phyloP scores from a whole-genome alignment of 179 eudicot species.

The Patellifolia procumbens region DNA sequence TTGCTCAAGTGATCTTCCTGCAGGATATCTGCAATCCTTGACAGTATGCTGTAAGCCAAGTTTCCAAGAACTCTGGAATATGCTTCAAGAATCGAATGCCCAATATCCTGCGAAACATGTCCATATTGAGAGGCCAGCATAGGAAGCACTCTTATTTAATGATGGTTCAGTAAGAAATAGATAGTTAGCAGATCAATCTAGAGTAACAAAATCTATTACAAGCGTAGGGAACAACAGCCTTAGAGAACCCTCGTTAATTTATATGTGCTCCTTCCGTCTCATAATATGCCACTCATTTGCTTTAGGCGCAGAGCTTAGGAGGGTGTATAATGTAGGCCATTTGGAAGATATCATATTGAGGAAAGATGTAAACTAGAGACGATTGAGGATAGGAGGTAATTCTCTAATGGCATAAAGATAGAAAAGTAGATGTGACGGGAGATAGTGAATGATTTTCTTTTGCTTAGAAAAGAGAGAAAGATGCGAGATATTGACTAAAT shows the following conservation, averaged over 20 bases:
- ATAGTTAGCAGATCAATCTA: background rate
- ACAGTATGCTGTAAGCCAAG: slow-evolving; percentile 70
- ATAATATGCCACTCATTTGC: too few species aligned
- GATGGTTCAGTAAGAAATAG: background rate
- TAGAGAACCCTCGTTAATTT: background rate
- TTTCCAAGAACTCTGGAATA: slow-evolving; percentile 85
- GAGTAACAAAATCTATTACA: background rate
- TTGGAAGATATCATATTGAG: too few species aligned
- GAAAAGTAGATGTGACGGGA: too few species aligned
- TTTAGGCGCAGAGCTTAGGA: too few species aligned
- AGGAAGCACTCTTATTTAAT: background rate
- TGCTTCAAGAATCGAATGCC: slow-evolving; percentile 82
- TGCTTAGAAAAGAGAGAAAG: too few species aligned
- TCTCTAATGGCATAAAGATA: too few species aligned
- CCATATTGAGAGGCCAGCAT: background rate
- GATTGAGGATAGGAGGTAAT: too few species aligned
- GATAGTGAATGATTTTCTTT: too few species aligned
- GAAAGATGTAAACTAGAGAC: too few species aligned
- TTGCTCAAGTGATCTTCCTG: slow-evolving; percentile 79
- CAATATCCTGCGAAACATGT: slow-evolving; percentile 59
- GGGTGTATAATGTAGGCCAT: too few species aligned
- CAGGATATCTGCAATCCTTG: slow-evolving; percentile 67
- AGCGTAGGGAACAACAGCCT: background rate
- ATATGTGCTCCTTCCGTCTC: too few species aligned
- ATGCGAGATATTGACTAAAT: too few species aligned